Base-by-base conservation (phyloP, 2,329 filamentous ascomycete species). In the Escovopsis sp. region DNA sequence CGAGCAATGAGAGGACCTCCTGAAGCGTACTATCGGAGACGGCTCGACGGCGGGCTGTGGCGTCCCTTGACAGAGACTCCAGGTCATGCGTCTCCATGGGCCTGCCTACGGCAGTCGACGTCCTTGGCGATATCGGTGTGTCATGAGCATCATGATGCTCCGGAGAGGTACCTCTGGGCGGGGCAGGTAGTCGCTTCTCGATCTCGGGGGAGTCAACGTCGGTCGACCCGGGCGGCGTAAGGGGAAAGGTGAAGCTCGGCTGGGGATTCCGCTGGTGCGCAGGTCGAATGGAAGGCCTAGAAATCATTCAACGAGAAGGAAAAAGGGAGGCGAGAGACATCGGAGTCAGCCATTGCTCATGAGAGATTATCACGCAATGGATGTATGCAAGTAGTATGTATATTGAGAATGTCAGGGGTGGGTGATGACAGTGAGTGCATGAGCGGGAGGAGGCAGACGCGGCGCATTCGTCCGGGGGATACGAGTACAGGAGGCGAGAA, bases 11-110 rank as follows among this genome's bases (percentile, higher is more conserved):
- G 37, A 55, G 64, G 32, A 69, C 66, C 43, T 86, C 82, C 33
- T 77, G 79, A 36, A 80, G 61, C 5, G 80, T 87, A 25, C 82
- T 86, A 50, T 86, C 81, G 1, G 85, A 92, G 46, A 79, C 64
- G 15, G 81, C 75, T 44, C 80, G 74, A 37, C 70, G 67, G 43
- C 69, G 76, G 21, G 21, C 21, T 27, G 48, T 55, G 42, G 43
- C 53, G 23, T 47, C 47, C 17, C 47, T 44, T 16, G 36, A 37
- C 17, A 44, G 37, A 36, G 47, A 39, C 19, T 40, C 43, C 17
- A 39, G 33, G 13, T 47, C 54, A 27, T 56, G 48, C 34, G 56
- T 56, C 15, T 54, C 51, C 2, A 58, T 58, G 10, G 56, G 44
- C 17, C 50, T 51, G 10, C 29, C 34, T 27, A 35, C 10, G 28